A percentile compares a stretch with the other conserved stretches of the same genome.
Conservation (phyloP, 768 basidiomycete species). For the Pholiota microspora region DNA sequence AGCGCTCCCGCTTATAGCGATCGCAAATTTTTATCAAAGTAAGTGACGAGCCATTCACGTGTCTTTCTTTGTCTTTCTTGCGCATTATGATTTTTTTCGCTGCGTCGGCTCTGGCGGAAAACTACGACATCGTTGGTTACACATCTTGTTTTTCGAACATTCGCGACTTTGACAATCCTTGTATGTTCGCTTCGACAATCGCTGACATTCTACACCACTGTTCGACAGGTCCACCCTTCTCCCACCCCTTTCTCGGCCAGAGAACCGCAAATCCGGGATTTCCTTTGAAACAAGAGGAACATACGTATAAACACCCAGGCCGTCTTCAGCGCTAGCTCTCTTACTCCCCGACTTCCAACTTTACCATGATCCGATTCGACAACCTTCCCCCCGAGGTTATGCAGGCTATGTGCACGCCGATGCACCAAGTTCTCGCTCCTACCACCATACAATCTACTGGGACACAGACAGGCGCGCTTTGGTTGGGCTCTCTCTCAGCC, state of each 20-base stretch:
- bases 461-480: slow-evolving; percentile 49
- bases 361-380: slow-evolving; percentile 75
- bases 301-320: neutral
- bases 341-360: neutral
- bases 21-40: neutral
- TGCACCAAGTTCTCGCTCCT: slow-evolving; percentile 67
- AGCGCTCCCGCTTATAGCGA: neutral
- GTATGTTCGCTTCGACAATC: neutral
- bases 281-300: neutral
- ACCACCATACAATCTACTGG: slow-evolving; percentile 23
- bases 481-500: slow-evolving; percentile 66
- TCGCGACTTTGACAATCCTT: neutral
- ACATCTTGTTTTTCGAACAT: neutral
- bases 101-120: too few species aligned
- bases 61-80: neutral
- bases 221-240: neutral
- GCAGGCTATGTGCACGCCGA: slow-evolving; percentile 84
- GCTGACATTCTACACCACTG: neutral
- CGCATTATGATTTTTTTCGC: too few species aligned
- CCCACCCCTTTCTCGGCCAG: neutral
- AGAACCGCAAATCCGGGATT: neutral
- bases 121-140: neutral
- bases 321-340: neutral
- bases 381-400: slow-evolving; percentile 70
- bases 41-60: neutral